Evolutionary conservation across 257 asterid species (phyloP).

Genomic region (Nicotiana knightiana): DNA sequence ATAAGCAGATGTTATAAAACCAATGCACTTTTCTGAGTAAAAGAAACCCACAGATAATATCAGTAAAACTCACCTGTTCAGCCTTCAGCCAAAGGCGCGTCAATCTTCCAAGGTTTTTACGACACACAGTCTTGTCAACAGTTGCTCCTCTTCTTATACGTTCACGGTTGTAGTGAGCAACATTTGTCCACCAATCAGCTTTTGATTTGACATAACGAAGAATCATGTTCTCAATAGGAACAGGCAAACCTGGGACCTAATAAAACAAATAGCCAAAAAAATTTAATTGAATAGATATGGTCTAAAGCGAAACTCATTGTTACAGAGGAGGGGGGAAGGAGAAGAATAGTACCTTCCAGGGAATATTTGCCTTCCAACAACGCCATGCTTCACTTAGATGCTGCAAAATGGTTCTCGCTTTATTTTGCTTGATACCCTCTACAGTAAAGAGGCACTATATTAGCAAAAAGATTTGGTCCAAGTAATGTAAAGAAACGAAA

Average conservation of each 20-base stretch:
- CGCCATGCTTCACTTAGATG: conserved; percentile 99
- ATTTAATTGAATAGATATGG: not conserved
- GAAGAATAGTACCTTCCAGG: conserved; percentile 68
- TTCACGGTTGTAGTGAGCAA: conserved; percentile 96
- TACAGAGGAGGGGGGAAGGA: not conserved
- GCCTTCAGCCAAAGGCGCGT: conserved; percentile 99
- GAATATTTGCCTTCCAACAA: conserved; percentile 99
- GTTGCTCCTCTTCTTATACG: conserved; percentile 99
- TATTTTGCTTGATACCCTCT: conserved; percentile 97
- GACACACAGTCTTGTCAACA: conserved; percentile 98
- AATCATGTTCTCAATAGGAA: conserved; percentile 98
- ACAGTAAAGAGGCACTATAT: conserved; percentile 17
- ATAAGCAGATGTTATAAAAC: not conserved
- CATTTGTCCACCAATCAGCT: conserved; percentile 99
- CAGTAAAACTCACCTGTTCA: conserved; percentile 55
- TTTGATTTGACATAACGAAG: conserved; percentile 98
- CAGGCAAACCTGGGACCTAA: conserved; percentile 94
- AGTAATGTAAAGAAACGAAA: not conserved
- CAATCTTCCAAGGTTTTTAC: conserved; percentile 98
- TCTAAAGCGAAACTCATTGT: not conserved
- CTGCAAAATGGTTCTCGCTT: conserved; percentile 96
- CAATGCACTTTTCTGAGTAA: not conserved
- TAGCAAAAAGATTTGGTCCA: not conserved
- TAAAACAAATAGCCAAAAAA: conserved; percentile 9
- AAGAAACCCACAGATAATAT: not conserved